Evolutionary conservation across 1,284 basidiomycete species (phyloP).

Genomic region (Fomitopsis betulina): DNA sequence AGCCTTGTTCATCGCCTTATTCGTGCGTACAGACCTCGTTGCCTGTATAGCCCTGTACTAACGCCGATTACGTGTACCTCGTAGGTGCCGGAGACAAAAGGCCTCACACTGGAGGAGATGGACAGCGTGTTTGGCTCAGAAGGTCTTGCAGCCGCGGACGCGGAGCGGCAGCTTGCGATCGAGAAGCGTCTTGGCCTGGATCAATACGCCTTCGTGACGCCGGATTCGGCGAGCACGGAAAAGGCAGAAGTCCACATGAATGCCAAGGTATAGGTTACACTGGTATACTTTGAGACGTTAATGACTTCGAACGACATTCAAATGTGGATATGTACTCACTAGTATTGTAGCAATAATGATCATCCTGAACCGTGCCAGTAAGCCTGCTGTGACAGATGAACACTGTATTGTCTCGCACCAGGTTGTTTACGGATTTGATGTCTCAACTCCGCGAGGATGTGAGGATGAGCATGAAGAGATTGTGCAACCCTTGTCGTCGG

Average conservation of each 20-base stretch:
- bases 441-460: no score
- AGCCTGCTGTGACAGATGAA: no score
- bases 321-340: no score
- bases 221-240: slow-evolving; percentile 10
- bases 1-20: slow-evolving; percentile 57
- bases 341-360: no score
- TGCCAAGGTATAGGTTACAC: neutral
- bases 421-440: no score
- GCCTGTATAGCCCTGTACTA: neutral
- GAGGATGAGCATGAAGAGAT: no score
- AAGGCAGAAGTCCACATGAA: slow-evolving; percentile 17
- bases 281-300: neutral
- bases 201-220: slow-evolving; percentile 15
- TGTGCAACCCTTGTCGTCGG: no score
- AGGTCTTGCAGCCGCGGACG: slow-evolving; percentile 49
- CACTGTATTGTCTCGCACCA: no score
- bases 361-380: no score
- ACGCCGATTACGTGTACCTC: neutral
- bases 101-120: slow-evolving; percentile 66
- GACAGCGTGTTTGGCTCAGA: slow-evolving; percentile 59
- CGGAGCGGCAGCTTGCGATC: slow-evolving; percentile 50
- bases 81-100: slow-evolving; percentile 66
- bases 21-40: slow-evolving; percentile 35
- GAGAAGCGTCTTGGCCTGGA: slow-evolving; percentile 53
- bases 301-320: neutral